Evolutionary conservation across 768 basidiomycete genomes (phyloP), one percentile per base, ranked within the genome.

Genomic region (Butyriboletus loyo): DNA sequence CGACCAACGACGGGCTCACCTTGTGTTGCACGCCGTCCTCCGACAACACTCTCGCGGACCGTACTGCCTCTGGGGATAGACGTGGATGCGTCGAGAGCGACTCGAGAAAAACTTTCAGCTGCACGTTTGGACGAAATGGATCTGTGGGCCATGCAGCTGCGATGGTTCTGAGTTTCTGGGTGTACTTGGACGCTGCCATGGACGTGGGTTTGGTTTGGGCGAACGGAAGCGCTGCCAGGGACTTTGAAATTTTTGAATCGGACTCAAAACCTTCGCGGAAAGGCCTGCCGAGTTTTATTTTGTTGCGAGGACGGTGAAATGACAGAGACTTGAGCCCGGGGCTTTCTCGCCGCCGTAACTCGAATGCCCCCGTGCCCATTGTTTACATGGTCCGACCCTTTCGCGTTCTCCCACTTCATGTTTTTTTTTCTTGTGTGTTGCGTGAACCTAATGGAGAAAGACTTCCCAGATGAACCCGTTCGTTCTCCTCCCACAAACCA

Each of bases 101-200:
- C 27, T 75, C 68, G 34, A 91, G 74, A 58, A 91, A 84, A 1
- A 67, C 77, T 56, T 79, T 80, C 30, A 91, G 76, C 71, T 92
- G 89, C 8, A 91, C 63, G 55, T 87, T 85, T 1, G 87, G 88
- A 3, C 89, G 79, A 65, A 92, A 87, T 0, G 87, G 87, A 60
- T 92, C 89, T 13, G 69, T 70, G 15, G 80, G 77, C 87, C 89
- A 92, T 35, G 76, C 66, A 38, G 77, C 70, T 1, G 85, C 86
- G 44, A 89, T 78, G 10, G 69, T 61, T 37, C 67, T 70, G 56
- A 90, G 75, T 61, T 80, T 77, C 52, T 77, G 75, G 1, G 76
- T 70, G 14, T 81, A 65, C 54, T 75, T 76, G 49, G 69, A 64
- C 27, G 61, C 49, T n/a, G 65, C 47, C 66, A 69, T 69, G 13